Conservation (phyloP, 176 grass and related monocot genomes). For the Pontederia paniculata region DNA sequence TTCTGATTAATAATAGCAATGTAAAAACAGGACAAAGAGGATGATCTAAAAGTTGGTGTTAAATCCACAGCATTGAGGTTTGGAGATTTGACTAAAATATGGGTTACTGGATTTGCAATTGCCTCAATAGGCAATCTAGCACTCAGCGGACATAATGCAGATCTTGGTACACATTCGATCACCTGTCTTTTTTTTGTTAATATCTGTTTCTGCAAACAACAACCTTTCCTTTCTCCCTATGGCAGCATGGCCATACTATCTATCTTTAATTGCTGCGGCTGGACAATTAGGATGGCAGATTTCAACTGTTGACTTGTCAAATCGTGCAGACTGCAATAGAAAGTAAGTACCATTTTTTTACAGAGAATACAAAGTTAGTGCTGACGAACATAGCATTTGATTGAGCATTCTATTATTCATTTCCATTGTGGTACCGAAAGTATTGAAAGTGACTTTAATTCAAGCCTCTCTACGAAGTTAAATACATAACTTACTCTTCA, state of each 20-base stretch:
- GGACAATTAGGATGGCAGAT: slow-evolving; percentile 74
- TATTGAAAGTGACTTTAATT: no score
- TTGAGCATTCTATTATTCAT: no score
- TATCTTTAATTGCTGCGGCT: slow-evolving; percentile 43
- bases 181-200: neutral
- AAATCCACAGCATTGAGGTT: slow-evolving; percentile 88
- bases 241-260: slow-evolving; percentile 76
- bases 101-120: slow-evolving; percentile 57
- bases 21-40: slow-evolving; percentile 65
- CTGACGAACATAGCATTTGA: neutral
- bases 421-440: no score
- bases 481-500: no score
- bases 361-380: neutral
- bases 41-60: slow-evolving; percentile 73
- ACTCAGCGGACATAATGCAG: slow-evolving; percentile 62
- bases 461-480: no score
- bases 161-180: slow-evolving; percentile 39
- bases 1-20: neutral
- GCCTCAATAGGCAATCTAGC: slow-evolving; percentile 49
- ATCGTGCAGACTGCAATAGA: slow-evolving; percentile 53
- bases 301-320: slow-evolving; percentile 55
- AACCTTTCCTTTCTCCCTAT: slow-evolving; percentile 17
- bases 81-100: slow-evolving; percentile 59
- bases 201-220: neutral
- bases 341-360: slow-evolving; percentile 37